Evolutionary conservation across 768 basidiomycete species (phyloP).

Genomic region (Phlebiopsis flavidoalba): DNA sequence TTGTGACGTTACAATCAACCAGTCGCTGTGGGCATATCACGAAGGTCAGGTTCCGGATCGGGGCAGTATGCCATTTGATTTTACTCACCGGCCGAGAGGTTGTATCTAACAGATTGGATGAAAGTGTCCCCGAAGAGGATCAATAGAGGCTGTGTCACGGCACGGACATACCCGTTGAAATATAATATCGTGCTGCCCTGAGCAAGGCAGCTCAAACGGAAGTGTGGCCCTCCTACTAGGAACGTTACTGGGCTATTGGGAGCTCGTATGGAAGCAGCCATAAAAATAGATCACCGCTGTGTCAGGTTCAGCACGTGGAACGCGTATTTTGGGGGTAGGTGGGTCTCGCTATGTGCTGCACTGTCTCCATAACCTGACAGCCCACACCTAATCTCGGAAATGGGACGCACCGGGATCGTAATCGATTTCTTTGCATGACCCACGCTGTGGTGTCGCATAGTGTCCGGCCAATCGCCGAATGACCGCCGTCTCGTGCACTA

Average conservation of each 20-base stretch:
- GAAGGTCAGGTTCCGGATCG: background rate
- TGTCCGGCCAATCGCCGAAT: conserved; percentile 86
- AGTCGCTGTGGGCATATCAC: conserved; percentile 48
- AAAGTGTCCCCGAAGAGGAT: background rate
- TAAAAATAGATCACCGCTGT: conserved; percentile 67
- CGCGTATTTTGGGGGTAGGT: background rate
- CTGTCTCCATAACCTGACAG: conserved; percentile 55
- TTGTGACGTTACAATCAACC: conserved; percentile 79
- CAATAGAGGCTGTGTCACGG: background rate
- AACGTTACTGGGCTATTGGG: conserved; percentile 52
- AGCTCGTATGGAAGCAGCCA: conserved; percentile 73
- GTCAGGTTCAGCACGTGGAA: background rate
- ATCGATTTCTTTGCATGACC: conserved; percentile 82
- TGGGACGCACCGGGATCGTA: conserved; percentile 86
- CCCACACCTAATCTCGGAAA: conserved; percentile 84
- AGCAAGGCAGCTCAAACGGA: background rate
- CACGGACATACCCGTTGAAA: conserved; percentile 51
- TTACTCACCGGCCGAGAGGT: conserved; percentile 61
- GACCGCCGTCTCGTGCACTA: conserved; percentile 80
- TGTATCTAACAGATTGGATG: conserved; percentile 45
- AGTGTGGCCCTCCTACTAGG: background rate
- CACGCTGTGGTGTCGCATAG: conserved; percentile 75
- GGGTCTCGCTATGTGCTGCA: conserved; percentile 51
- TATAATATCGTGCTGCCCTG: conserved; percentile 67
- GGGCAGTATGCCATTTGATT: background rate